Evolutionary conservation across 176 grass and related monocot species (phyloP), one percentile per base, ranked within the genome.

Genomic region (Chloris gayana): DNA sequence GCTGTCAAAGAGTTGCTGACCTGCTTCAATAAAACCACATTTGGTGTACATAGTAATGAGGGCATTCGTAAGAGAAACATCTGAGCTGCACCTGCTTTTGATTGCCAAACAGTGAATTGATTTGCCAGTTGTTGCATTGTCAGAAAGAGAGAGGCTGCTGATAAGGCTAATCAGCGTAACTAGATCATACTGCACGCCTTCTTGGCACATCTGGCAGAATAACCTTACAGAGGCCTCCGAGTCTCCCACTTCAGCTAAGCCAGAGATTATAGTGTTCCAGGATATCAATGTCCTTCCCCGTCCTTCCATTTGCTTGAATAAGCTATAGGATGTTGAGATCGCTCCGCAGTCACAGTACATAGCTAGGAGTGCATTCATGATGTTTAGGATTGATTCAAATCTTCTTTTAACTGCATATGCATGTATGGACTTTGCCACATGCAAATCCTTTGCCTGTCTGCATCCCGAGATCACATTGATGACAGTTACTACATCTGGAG

Each of bases 191-290:
- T 38, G 76, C 39, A 86, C 17, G 33, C 49, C 79, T 65, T 75
- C 75, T 59, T 77, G 79, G n/a, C 83, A 21, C 91, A 93, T 93
- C 59, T 75, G 60, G 39, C 42, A 31, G 80, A 90, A 93, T 14
- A 85, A 50, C 38, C 49, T 60, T 84, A 93, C 17, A 76, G 66
- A 88, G 57, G 79, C 27, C 22, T 83, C 67, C 25, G 44, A 72
- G 26, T 84, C 83, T 83, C 74, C 74, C 13, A 68, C 76, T 70
- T 86, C 89, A 80, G 82, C 82, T 67, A 71, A 88, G 64, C 85
- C 79, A 54, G 82, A 88, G 88, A 93, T 90, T 66, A 93, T 83
- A 56, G 88, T 90, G 84, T 93, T 93, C 91, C 91, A 93, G 69
- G 91, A 93, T 76, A 93, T 85, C 58, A 88, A 70, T 31, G 30